A percentile compares a stretch with the other conserved stretches of the same genome.
These are phyloP conservation scores for Mucuna pruriens DNA, from an alignment of 306 rosid species.

Conservation along the genomic window DNA sequence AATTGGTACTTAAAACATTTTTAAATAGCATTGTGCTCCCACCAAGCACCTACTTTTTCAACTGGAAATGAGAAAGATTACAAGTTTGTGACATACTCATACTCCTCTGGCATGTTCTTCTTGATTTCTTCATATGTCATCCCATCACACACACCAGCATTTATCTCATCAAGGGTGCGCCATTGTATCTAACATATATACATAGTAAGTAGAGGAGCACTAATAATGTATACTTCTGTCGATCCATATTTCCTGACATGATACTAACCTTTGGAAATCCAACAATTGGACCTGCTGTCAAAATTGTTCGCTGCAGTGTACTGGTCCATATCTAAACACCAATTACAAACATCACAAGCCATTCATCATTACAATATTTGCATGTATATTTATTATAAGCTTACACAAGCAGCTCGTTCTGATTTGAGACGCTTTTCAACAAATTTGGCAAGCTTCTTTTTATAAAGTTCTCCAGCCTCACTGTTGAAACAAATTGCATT, in stretches of 20 bases:
- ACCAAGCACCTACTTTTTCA: neutral
- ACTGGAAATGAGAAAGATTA: slow-evolving; percentile 27
- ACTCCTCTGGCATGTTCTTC: slow-evolving; percentile 97
- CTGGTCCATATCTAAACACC: slow-evolving; percentile 94
- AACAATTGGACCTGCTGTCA: slow-evolving; percentile 81
- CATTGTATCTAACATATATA: slow-evolving; percentile 80
- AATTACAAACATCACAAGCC: slow-evolving; percentile 30
- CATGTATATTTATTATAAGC: slow-evolving; percentile 38
- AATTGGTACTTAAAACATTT: neutral
- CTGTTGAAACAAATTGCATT: slow-evolving; percentile 54
- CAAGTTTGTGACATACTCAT: slow-evolving; percentile 64
- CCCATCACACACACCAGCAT: slow-evolving; percentile 96
- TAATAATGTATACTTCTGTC: slow-evolving; percentile 5
- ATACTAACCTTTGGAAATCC: slow-evolving; percentile 95
- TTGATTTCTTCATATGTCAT: slow-evolving; percentile 95
- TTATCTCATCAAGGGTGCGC: slow-evolving; percentile 96
- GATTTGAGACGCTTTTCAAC: slow-evolving; percentile 89
- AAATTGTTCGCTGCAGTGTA: slow-evolving; percentile 93
- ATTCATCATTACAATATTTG: slow-evolving; percentile 31
- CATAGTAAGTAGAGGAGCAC: slow-evolving; percentile 12
- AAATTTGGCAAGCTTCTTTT: slow-evolving; percentile 91
- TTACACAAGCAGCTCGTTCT: slow-evolving; percentile 97
- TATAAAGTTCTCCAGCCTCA: slow-evolving; percentile 80
- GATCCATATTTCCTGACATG: slow-evolving; percentile 28
- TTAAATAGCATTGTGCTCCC: slow-evolving; percentile 23